A percentile compares a stretch with the other conserved stretches of the same genome.
phyloP scores from a whole-genome alignment of 306 rosid species.

The Rubus parviflorus region DNA sequence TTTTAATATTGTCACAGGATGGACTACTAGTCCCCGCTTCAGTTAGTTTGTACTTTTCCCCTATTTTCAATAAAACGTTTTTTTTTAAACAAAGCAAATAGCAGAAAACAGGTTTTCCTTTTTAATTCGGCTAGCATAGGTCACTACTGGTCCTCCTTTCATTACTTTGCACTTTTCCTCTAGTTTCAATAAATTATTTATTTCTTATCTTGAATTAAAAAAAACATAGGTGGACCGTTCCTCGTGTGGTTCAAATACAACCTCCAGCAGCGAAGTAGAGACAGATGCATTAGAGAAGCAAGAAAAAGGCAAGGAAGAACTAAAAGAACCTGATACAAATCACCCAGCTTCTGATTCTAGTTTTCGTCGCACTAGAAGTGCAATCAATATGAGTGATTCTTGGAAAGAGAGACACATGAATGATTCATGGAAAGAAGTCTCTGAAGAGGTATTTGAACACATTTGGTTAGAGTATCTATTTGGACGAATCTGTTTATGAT shows the following conservation, averaged over 20 bases:
- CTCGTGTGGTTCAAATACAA: constrained; percentile 90
- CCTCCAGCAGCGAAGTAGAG: constrained; percentile 88
- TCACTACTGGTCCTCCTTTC: constrained; percentile 1
- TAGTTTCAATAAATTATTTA: neutral
- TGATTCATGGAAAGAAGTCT: constrained; percentile 56
- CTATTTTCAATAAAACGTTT: neutral
- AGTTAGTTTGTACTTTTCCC: neutral
- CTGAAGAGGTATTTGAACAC: constrained; percentile 70
- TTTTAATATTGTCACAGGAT: neutral
- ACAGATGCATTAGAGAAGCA: constrained; percentile 76
- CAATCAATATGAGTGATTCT: constrained; percentile 55
- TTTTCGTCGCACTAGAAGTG: constrained; percentile 59
- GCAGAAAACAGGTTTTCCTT: neutral
- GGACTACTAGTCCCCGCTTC: neutral
- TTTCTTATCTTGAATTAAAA: constrained; percentile 22
- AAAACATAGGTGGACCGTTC: constrained; percentile 82
- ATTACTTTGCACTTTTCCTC: neutral
- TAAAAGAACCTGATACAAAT: constrained; percentile 51
- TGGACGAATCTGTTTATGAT: constrained; percentile 12
- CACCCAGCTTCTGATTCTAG: constrained; percentile 46
- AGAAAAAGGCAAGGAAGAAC: constrained; percentile 57
- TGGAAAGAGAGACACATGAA: constrained; percentile 48
- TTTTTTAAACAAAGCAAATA: constrained; percentile 9
- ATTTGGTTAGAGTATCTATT: constrained; percentile 9
- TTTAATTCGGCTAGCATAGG: neutral